Conservation (phyloP, 179 eudicot species). For the Amaranthus tricolor region DNA sequence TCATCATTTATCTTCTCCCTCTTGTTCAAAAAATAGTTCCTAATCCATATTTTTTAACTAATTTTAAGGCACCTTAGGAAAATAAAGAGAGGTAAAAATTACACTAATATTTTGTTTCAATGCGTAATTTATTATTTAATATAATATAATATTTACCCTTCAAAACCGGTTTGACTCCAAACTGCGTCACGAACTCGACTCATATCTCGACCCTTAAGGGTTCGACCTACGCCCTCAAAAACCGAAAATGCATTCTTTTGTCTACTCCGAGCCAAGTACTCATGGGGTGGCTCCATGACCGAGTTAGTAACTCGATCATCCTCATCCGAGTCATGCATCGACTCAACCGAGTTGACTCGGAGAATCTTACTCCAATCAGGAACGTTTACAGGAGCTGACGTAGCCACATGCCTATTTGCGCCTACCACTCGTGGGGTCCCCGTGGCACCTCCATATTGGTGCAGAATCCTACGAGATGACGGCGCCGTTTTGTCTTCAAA, state of each 20-base stretch:
- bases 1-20: not conserved
- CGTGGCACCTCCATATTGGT: slow-evolving; percentile 29
- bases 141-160: slow-evolving; percentile 43
- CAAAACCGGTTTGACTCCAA: slow-evolving; percentile 92
- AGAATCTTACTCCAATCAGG: slow-evolving; percentile 51
- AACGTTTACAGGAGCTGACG: slow-evolving; percentile 49
- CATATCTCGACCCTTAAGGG: slow-evolving; percentile 89
- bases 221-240: slow-evolving; percentile 86
- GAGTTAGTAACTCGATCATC: slow-evolving; percentile 35
- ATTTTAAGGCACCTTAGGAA: not conserved
- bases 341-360: slow-evolving; percentile 44
- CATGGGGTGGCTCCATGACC: slow-evolving; percentile 79
- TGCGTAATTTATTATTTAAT: not conserved
- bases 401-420: slow-evolving; percentile 32
- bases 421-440: not conserved
- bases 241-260: slow-evolving; percentile 60
- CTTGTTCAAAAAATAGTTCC: slow-evolving; percentile 23
- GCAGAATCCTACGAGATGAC: slow-evolving; percentile 34
- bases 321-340: slow-evolving; percentile 49
- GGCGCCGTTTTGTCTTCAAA: slow-evolving; percentile 34
- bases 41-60: slow-evolving; percentile 11
- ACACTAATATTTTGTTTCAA: not conserved
- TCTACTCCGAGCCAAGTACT: slow-evolving; percentile 69
- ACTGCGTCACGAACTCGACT: slow-evolving; percentile 90
- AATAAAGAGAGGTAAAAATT: not conserved